Evolutionary conservation across 176 grass and related monocot genomes (phyloP), one percentile per base, ranked within the genome.

Genomic region (Aegilops tauschii): DNA sequence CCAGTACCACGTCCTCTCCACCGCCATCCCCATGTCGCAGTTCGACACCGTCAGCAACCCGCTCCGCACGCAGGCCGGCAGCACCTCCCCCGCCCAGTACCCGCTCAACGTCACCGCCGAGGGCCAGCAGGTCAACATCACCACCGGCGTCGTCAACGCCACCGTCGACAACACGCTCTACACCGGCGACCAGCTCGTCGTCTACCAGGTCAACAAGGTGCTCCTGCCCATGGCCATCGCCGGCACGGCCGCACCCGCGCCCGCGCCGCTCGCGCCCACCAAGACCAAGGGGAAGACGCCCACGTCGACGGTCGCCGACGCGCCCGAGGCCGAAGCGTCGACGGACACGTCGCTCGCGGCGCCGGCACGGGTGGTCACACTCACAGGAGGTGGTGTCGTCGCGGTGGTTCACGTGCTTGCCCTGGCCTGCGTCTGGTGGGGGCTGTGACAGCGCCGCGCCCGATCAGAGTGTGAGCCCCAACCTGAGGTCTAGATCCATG

Each of bases 41-140:
- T 96, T 99, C 69, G 78, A 94, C 58, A 99, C 97, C 2, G 94
- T 94, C 4, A 99, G 94, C 94, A 99, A 99, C 86, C 97, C 97
- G 17, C 61, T 99, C 8, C 87, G 92, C 30, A 99, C 97, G 59
- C 94, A 99, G 71, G 97, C 97, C 13, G 97, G 97, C 3, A 90
- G 88, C 86, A 65, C 35, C 21, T 73, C 72, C 23, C 86, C 85
- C 5, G 94, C 90, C 9, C 76, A 92, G 82, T 96, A 85, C 85
- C 90, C 94, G 20, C 85, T 99, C 54, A 99, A 99, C 82, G 83
- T 99, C 30, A 94, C 90, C 39, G 40, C 92, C 49, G 86, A 82
- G 35, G 93, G 86, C 0, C 89, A 90, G 83, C 87, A 94, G 34
- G 94, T 94, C 6, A 99, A 99, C 65, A 87, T 99, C 80, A 83